Base-by-base conservation (phyloP, 1,284 basidiomycete species). In the Microbotryomycetes sp. region DNA sequence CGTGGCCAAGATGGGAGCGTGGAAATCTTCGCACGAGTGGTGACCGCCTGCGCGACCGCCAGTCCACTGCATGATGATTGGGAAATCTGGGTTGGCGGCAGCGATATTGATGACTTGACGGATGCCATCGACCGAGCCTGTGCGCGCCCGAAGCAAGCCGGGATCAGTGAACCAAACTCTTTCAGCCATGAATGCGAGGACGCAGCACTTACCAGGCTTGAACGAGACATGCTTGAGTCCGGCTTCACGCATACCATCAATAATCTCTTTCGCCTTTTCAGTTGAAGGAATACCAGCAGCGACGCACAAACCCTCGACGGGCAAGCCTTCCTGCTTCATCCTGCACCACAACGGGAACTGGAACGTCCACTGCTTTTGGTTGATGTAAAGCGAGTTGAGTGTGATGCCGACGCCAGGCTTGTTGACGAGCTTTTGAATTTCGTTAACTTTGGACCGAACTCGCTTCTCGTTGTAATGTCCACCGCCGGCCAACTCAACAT, bases 21-120 rank as follows among this genome's bases (percentile, higher is more conserved):
- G 93, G 84, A 97, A 93, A 77, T 98, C 96, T 77, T 98, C 96
- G 76, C 86, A 97, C 13, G 90, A 93, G 79, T 97, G 94, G 73
- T 98, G 94, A 63, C 94, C 94, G 71, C 94, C 94, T n/a, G 94
- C 96, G 71, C 94, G 91, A 56, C 94, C 94, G 74, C 94, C 96
- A 53, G 94, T 98, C 94, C 94, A 97, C 75, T 97, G 94, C 67
- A 97, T 80, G 76, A 98, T 91, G 77, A 98, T 86, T n/a, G 94
- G 92, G 82, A 90, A 98, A 77, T 91, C 86, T 48, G 93, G 90
- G 77, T 97, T 93, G 65, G 91, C 82, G 49, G 88, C 83, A 27
- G 96, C 94, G 72, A 98, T 98, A 79, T 87, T 93, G 76, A 96
- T 82, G 62, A 97, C 94, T 76, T 97, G 93, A 51, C 92, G 87